A percentile compares a stretch with the other conserved stretches of the same genome.
phyloP scores from a whole-genome alignment of 2,329 filamentous ascomycete genomes.

The Laburnicola sp. region DNA sequence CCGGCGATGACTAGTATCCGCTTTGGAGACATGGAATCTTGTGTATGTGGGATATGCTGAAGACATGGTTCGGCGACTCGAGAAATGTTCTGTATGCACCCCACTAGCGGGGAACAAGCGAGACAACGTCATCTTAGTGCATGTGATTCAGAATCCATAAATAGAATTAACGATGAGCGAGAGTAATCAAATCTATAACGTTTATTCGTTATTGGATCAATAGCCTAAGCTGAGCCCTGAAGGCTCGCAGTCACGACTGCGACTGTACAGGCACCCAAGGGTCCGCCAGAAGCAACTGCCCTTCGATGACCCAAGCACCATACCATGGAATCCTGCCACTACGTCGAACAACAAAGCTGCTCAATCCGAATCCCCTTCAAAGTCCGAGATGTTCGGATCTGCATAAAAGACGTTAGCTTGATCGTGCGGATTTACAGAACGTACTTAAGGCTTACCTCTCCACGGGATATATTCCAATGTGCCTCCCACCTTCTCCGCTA shows the following conservation, averaged over 20 bases:
- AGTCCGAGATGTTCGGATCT: constrained; percentile 15
- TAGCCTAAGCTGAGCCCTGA: too few species aligned
- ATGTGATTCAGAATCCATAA: not conserved
- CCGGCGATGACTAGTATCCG: constrained; percentile 81
- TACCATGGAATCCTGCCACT: not conserved
- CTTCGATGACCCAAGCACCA: too few species aligned
- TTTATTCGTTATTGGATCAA: not conserved
- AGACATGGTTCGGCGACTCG: constrained; percentile 9
- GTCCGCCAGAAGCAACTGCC: too few species aligned
- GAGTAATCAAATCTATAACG: not conserved
- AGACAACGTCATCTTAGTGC: constrained; percentile 16
- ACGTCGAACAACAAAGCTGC: not conserved
- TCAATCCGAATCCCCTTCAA: constrained; percentile 19
- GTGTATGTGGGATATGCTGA: not conserved
- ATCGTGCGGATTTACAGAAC: not conserved
- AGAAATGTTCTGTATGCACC: constrained; percentile 19
- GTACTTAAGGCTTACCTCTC: constrained; percentile 43
- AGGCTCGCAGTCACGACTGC: too few species aligned
- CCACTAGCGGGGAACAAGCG: constrained; percentile 29
- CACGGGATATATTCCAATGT: constrained; percentile 49
- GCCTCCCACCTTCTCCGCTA: constrained; percentile 48
- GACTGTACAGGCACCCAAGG: too few species aligned
- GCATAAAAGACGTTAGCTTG: not conserved
- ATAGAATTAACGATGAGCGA: not conserved
- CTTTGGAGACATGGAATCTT: constrained; percentile 36